phyloP scores from a whole-genome alignment of 768 basidiomycete genomes.

The Dacryopinax primogenitus region DNA sequence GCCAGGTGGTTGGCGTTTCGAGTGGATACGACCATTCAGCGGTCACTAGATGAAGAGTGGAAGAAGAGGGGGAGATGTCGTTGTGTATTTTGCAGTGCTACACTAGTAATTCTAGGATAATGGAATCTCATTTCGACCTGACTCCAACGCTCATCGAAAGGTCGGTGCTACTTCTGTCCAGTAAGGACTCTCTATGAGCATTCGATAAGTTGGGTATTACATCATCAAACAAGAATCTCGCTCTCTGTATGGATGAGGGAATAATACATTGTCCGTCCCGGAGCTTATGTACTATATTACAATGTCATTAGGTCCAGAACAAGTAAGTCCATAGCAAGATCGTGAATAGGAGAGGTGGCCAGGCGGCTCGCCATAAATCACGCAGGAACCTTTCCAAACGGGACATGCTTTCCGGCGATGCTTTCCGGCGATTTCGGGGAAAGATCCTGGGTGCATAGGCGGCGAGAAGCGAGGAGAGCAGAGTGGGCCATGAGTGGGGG shows the following conservation, averaged over 20 bases:
- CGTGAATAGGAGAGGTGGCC: constrained; percentile 13
- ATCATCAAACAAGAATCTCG: background rate
- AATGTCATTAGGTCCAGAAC: constrained; percentile 11
- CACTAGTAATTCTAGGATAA: too few relatives aligned
- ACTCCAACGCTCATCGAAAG: too few relatives aligned
- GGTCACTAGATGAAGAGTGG: background rate
- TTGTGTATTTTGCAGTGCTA: too few relatives aligned
- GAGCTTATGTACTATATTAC: constrained; percentile 8
- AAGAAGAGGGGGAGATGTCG: too few relatives aligned
- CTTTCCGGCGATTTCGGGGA: background rate
- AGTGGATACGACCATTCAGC: background rate
- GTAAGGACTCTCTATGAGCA: too few relatives aligned
- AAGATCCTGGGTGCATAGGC: background rate
- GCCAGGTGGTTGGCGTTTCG: background rate
- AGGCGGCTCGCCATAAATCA: constrained; percentile 11
- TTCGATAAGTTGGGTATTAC: background rate
- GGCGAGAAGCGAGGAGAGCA: background rate
- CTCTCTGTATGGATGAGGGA: background rate
- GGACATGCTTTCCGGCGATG: constrained; percentile 2
- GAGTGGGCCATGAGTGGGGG: background rate
- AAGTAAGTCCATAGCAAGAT: constrained; percentile 12
- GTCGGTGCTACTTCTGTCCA: too few relatives aligned
- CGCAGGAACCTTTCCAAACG: constrained; percentile 11
- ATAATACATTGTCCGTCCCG: constrained; percentile 6
- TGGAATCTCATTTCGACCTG: too few relatives aligned